Percentiles rank a stretch among this genome's conserved stretches.
phyloP scores from a whole-genome alignment of 2,329 filamentous ascomycete genomes.

The Colletotrichum sp. region DNA sequence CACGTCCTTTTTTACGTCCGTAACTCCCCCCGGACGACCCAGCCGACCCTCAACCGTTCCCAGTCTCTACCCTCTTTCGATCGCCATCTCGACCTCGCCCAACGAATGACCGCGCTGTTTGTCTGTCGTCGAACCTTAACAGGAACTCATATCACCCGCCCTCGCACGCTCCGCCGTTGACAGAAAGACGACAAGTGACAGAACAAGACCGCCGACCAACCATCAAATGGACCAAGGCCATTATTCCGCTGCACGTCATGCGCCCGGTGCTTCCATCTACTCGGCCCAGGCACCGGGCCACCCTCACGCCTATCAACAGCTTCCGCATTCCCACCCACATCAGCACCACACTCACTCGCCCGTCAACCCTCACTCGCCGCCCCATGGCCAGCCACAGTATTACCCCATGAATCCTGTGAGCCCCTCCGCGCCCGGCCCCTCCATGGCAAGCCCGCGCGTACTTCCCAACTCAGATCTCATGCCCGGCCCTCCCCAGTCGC shows the following conservation, averaged over 20 bases:
- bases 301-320: not conserved
- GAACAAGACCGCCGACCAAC: not conserved
- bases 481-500: constrained; percentile 7
- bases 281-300: constrained; percentile 5
- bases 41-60: constrained; percentile 7
- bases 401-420: constrained; percentile 16
- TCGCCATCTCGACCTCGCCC: not conserved
- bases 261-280: constrained; percentile 8
- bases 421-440: not conserved
- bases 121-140: not conserved
- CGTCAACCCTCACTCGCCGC: not conserved
- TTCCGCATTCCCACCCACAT: not conserved
- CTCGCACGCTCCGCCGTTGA: not conserved
- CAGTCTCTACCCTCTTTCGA: constrained; percentile 3
- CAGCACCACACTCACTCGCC: constrained; percentile 9
- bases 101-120: constrained; percentile 15
- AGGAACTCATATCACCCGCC: constrained; percentile 16
- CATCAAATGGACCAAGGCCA: constrained; percentile 15
- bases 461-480: constrained; percentile 16
- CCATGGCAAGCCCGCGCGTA: constrained; percentile 15
- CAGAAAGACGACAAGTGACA: constrained; percentile 15
- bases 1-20: constrained; percentile 21
- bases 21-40: constrained; percentile 15
- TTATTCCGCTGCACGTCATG: constrained; percentile 22
- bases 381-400: constrained; percentile 19